A percentile compares a stretch with the other conserved stretches of the same genome.
Evolutionary conservation across 2,329 filamentous ascomycete species (phyloP).

Genomic region (Monosporascus sp.): DNA sequence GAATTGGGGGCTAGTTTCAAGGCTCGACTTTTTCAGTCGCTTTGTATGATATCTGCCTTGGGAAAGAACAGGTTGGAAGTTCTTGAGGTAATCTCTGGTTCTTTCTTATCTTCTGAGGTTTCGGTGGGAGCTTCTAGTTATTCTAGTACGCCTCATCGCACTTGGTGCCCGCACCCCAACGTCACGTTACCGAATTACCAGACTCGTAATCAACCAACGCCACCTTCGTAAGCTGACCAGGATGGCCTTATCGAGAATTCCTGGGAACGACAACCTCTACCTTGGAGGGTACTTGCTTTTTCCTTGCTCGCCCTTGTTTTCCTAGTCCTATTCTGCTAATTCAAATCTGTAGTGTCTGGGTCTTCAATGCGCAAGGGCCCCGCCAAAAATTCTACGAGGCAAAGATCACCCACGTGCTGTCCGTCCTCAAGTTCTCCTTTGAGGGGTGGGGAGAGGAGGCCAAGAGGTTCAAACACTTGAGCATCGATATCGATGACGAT

Average conservation of each 20-base stretch:
- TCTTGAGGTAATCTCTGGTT: too few relatives aligned
- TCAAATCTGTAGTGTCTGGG: conserved; percentile 60
- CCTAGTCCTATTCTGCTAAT: conserved; percentile 4
- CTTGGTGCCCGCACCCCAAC: too few relatives aligned
- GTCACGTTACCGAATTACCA: too few relatives aligned
- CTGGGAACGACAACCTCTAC: conserved; percentile 65
- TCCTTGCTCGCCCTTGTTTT: background rate
- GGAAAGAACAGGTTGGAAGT: too few relatives aligned
- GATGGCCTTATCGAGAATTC: conserved; percentile 62
- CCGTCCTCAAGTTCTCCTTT: conserved; percentile 53
- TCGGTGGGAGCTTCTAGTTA: too few relatives aligned
- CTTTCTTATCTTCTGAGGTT: too few relatives aligned
- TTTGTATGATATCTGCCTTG: too few relatives aligned
- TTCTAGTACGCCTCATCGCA: too few relatives aligned
- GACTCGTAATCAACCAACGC: too few relatives aligned
- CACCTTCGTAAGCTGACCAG: background rate
- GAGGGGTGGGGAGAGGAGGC: conserved; percentile 38
- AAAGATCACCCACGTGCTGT: conserved; percentile 87
- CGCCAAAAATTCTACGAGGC: conserved; percentile 63
- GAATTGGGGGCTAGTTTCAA: too few relatives aligned
- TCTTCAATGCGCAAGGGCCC: conserved; percentile 52
- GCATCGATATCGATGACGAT: conserved; percentile 84
- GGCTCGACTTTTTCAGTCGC: too few relatives aligned
- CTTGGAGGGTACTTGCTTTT: conserved; percentile 63
- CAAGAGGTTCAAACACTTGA: conserved; percentile 63